Evolutionary conservation across 2,329 filamentous ascomycete species (phyloP).

Genomic region (Penicillium italicum): DNA sequence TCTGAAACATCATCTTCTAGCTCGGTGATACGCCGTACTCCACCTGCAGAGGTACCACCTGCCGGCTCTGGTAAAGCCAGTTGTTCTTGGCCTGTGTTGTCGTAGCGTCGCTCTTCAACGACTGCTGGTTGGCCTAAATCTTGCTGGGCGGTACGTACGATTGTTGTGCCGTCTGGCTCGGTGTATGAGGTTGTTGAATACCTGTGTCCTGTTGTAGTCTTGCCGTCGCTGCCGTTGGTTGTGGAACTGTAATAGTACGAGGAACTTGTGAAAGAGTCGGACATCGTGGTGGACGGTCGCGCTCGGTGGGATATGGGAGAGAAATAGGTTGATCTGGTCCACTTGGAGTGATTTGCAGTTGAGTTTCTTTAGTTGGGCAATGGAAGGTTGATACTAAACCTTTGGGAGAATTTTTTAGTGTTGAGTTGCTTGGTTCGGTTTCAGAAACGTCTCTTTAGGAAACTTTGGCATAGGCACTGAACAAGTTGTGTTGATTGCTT

Average conservation of each 20-base stretch:
- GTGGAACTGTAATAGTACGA: constrained; percentile 35
- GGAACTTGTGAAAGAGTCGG: constrained; percentile 31
- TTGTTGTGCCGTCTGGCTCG: constrained; percentile 31
- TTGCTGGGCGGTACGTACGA: constrained; percentile 34
- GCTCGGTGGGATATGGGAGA: constrained; percentile 7
- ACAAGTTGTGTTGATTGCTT: neutral
- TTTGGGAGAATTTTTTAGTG: neutral
- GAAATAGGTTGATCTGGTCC: constrained; percentile 7
- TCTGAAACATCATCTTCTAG: constrained; percentile 22
- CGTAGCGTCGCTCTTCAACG: constrained; percentile 35
- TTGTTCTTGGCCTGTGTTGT: constrained; percentile 32
- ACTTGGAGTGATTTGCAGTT: neutral
- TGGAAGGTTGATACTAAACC: neutral
- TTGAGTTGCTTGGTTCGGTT: neutral
- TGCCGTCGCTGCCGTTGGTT: constrained; percentile 26
- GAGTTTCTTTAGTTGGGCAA: neutral
- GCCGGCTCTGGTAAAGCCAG: constrained; percentile 11
- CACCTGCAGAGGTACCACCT: constrained; percentile 19
- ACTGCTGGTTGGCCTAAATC: constrained; percentile 34
- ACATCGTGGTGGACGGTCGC: constrained; percentile 16
- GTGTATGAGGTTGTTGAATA: constrained; percentile 34
- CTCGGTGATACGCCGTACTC: constrained; percentile 29
- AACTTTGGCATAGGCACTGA: neutral
- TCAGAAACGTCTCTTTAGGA: neutral
- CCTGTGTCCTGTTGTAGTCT: constrained; percentile 30